Percentiles rank a stretch among this genome's conserved stretches.
Evolutionary conservation across 176 grass and related monocot species (phyloP).

Genomic region (Avena atlantica): DNA sequence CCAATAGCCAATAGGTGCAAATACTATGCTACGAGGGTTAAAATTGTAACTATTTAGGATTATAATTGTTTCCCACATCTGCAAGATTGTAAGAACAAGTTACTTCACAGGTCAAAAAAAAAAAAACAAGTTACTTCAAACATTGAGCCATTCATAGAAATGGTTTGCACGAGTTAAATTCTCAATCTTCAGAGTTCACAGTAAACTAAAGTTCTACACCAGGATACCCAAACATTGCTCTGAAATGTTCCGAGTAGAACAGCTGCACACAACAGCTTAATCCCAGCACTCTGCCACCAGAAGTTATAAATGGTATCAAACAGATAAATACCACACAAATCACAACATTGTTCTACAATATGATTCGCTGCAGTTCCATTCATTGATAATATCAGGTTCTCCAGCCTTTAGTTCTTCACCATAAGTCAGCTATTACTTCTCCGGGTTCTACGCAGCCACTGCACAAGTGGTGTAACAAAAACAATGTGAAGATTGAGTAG

Average conservation of each 20-base stretch:
- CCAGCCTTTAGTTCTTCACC: background rate
- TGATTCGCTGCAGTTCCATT: background rate
- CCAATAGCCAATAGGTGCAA: too few relatives aligned
- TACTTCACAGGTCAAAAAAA: background rate
- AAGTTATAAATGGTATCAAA: background rate
- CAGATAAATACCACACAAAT: background rate
- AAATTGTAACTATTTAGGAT: background rate
- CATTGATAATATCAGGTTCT: background rate
- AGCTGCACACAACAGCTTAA: background rate
- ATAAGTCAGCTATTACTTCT: background rate
- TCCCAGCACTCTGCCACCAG: background rate
- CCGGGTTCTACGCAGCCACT: constrained; percentile 11
- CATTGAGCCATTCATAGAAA: background rate
- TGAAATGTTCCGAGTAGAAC: background rate
- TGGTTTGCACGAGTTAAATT: background rate
- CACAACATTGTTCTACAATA: background rate
- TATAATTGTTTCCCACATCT: background rate
- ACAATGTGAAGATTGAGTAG: background rate
- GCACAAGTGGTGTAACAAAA: background rate
- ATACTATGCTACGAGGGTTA: too few relatives aligned
- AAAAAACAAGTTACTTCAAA: background rate
- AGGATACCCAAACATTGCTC: constrained; percentile 15
- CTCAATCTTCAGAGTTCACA: constrained; percentile 28
- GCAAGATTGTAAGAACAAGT: background rate
- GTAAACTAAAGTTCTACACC: background rate